Evolutionary conservation across 768 basidiomycete genomes (phyloP), one percentile per base, ranked within the genome.

Genomic region (Rhodosporidiobolus sp.): DNA sequence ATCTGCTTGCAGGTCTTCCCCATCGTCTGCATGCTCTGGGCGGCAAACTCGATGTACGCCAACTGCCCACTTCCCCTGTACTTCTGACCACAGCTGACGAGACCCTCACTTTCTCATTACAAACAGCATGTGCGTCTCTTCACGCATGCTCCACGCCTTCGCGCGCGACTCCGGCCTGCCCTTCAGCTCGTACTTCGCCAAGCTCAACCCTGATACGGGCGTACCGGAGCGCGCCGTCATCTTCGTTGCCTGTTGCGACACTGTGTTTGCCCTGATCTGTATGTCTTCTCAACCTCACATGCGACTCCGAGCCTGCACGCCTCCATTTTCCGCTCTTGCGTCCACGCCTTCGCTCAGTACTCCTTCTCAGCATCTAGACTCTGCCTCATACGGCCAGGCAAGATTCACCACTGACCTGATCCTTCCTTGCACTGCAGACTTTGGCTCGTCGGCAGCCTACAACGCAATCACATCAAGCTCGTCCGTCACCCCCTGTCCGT

Each of bases 381-480:
- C n/a, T n/a, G n/a, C n/a, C n/a, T n/a, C n/a, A n/a, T n/a, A n/a
- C n/a, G n/a, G n/a, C n/a, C n/a, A n/a, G n/a, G n/a, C n/a, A n/a
- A n/a, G n/a, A n/a, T n/a, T n/a, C n/a, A n/a, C n/a, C n/a, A n/a
- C n/a, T n/a, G n/a, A n/a, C n/a, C n/a, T n/a, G n/a, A n/a, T n/a
- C n/a, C n/a, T n/a, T n/a, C 38, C 38, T 43, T 43, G 38, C 14
- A 43, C 38, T 43, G 8, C 38, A 57, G 55, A 75, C 65, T 59
- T 79, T 34, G 77, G 77, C 22, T 71, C 68, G 12, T 60, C 58
- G 1, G 61, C 69, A 20, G 74, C 79, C 0, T 62, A 78, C 49
- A 75, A 77, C 63, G 79, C 79, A 32, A 79, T 79, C 50, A 65
- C 78, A 4, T 73, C 71, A 17, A 57, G 65, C n/a, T 71, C 69